Percentiles rank a stretch among this genome's conserved stretches.
Evolutionary conservation across 202 grass and related monocot species (phyloP).

Genomic region (Hordeum pubiflorum): DNA sequence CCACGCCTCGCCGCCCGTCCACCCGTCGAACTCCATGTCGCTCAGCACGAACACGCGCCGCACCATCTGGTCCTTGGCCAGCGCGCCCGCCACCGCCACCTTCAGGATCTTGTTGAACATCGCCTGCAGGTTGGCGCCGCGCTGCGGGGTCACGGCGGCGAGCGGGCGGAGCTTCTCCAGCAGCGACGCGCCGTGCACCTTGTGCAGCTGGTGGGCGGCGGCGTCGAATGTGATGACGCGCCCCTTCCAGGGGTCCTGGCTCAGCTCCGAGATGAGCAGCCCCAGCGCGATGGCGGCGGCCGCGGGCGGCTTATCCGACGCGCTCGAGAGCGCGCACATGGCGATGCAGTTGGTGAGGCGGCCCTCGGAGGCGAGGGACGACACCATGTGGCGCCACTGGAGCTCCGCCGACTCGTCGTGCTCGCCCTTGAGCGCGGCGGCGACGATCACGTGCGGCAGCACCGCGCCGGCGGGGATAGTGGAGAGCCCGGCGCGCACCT

Average conservation of each 20-base stretch:
- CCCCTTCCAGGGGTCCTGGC: neutral
- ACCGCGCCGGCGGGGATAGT: neutral
- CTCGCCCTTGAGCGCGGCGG: neutral
- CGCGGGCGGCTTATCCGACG: neutral
- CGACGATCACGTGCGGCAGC: neutral
- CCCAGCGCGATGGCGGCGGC: slow-evolving; percentile 25
- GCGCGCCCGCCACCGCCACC: neutral
- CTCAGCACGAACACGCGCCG: neutral
- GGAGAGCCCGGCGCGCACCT: neutral
- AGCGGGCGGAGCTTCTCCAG: neutral
- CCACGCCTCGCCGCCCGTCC: neutral
- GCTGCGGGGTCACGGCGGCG: neutral
- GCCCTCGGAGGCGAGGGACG: neutral
- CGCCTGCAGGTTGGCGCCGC: neutral
- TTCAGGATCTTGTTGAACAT: neutral
- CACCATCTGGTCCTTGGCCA: neutral
- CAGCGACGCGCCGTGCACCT: neutral
- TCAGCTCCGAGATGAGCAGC: neutral
- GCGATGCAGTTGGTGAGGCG: slow-evolving; percentile 28
- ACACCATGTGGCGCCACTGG: neutral
- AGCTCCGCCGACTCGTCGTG: neutral
- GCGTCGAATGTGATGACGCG: neutral
- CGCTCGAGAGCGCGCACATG: slow-evolving; percentile 10
- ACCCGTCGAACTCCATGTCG: neutral
- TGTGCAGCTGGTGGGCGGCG: neutral